phyloP scores from a whole-genome alignment of 2,329 filamentous ascomycete genomes.

The Colletotrichum noveboracense region DNA sequence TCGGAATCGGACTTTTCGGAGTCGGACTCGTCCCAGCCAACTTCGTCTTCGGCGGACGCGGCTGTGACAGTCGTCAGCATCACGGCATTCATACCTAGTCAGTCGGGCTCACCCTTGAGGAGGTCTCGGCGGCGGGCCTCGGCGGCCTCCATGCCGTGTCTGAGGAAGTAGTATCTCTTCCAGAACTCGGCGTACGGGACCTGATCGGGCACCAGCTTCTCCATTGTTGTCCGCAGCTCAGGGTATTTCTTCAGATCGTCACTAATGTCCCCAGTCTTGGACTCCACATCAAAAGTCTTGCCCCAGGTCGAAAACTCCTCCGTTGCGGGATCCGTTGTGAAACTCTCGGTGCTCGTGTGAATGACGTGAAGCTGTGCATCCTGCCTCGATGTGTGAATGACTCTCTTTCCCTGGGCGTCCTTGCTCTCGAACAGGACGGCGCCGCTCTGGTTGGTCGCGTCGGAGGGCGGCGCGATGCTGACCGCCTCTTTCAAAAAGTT shows the following conservation, averaged over 20 bases:
- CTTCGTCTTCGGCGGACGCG: conserved; percentile 74
- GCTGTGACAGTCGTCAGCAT: conserved; percentile 45
- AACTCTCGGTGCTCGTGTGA: conserved; percentile 82
- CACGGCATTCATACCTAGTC: background rate
- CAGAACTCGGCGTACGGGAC: conserved; percentile 93
- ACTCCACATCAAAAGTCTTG: conserved; percentile 77
- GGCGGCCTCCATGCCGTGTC: conserved; percentile 91
- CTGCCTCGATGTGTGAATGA: conserved; percentile 93
- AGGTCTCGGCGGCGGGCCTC: conserved; percentile 89
- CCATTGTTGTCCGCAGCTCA: conserved; percentile 88
- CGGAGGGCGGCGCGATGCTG: conserved; percentile 77
- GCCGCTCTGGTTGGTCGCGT: conserved; percentile 51
- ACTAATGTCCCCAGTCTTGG: conserved; percentile 84
- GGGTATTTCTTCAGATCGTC: conserved; percentile 84
- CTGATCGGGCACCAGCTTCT: conserved; percentile 90
- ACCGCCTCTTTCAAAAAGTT: conserved; percentile 93
- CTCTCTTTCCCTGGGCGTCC: conserved; percentile 85
- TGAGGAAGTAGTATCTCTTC: conserved; percentile 93
- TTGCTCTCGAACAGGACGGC: conserved; percentile 92
- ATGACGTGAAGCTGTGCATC: conserved; percentile 97
- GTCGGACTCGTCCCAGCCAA: conserved; percentile 67
- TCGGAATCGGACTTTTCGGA: conserved; percentile 36
- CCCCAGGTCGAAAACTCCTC: conserved; percentile 78
- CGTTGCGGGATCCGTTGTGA: conserved; percentile 80
- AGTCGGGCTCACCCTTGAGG: conserved; percentile 74